A percentile compares a stretch with the other conserved stretches of the same genome.
Evolutionary conservation across 805 yeast species (phyloP).

Genomic region (Candida vartiovaarae): DNA sequence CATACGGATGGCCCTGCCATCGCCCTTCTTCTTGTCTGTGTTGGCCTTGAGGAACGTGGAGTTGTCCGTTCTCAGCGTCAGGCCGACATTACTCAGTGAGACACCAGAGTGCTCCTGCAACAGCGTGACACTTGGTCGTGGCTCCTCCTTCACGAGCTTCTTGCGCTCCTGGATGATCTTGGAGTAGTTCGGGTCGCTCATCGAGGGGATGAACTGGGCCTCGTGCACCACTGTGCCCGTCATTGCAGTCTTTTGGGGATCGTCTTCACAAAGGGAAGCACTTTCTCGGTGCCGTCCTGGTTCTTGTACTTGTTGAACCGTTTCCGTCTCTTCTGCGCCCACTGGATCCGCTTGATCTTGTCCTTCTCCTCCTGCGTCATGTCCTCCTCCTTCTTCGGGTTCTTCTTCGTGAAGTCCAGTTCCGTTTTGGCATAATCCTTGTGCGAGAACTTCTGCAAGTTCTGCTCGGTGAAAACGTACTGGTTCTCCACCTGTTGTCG

Average conservation of each 20-base stretch:
- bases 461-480: slow-evolving; percentile 82
- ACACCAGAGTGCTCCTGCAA: slow-evolving; percentile 82
- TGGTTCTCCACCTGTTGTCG: slow-evolving; percentile 81
- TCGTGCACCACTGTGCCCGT: slow-evolving; percentile 89
- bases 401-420: not conserved
- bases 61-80: slow-evolving; percentile 66
- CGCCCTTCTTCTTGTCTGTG: slow-evolving; percentile 40
- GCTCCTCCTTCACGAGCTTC: slow-evolving; percentile 39
- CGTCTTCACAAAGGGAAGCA: slow-evolving; percentile 77
- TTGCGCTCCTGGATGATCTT: slow-evolving; percentile 54
- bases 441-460: slow-evolving; percentile 48
- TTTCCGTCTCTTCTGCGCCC: slow-evolving; percentile 25
- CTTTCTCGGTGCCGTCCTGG: slow-evolving; percentile 35
- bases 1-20: slow-evolving; percentile 90
- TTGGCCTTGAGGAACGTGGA: slow-evolving; percentile 57
- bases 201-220: slow-evolving; percentile 79
- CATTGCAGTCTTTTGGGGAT: slow-evolving; percentile 83
- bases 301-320: slow-evolving; percentile 31
- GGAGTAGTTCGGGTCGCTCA: slow-evolving; percentile 61
- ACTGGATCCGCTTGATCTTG: slow-evolving; percentile 8
- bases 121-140: slow-evolving; percentile 57
- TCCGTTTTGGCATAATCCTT: slow-evolving; percentile 19
- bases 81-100: slow-evolving; percentile 79
- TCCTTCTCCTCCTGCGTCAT: slow-evolving; percentile 9
- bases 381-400: slow-evolving; percentile 1